These are phyloP conservation scores for Lachancea fermentati DNA, from an alignment of 805 yeast genomes.

Conservation along the genomic window DNA sequence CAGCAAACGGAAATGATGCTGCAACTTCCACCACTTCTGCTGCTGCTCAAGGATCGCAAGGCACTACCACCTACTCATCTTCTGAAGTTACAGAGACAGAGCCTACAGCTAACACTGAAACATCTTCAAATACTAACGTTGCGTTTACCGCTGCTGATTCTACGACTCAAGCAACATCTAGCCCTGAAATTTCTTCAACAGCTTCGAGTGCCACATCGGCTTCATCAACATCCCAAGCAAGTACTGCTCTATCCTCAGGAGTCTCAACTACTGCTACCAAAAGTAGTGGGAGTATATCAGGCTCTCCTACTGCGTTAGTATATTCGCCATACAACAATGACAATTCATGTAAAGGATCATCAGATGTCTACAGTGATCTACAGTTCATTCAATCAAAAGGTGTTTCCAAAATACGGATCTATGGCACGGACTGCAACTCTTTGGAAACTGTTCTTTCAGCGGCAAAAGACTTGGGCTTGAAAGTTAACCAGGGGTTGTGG, in stretches of 20 bases:
- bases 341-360: constrained; percentile 58
- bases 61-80: too few species aligned
- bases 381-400: constrained; percentile 52
- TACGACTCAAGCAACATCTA: not conserved
- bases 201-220: not conserved
- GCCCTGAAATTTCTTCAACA: not conserved
- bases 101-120: too few species aligned
- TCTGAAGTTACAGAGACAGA: too few species aligned
- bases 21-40: too few species aligned
- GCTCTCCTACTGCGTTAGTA: constrained; percentile 55
- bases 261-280: constrained; percentile 21
- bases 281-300: constrained; percentile 22
- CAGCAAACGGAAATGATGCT: too few species aligned
- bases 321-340: constrained; percentile 75
- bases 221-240: constrained; percentile 11
- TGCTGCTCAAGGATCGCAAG: too few species aligned
- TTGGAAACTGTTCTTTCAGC: constrained; percentile 59
- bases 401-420: constrained; percentile 62
- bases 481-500: constrained; percentile 86
- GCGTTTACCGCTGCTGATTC: constrained; percentile 1
- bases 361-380: constrained; percentile 54
- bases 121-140: too few species aligned
- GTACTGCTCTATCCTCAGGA: constrained; percentile 19
- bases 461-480: constrained; percentile 53
- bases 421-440: constrained; percentile 83